A percentile compares a stretch with the other conserved stretches of the same genome.
phyloP scores from a whole-genome alignment of 2,329 filamentous ascomycete species.

The Aspergillus fischeri region DNA sequence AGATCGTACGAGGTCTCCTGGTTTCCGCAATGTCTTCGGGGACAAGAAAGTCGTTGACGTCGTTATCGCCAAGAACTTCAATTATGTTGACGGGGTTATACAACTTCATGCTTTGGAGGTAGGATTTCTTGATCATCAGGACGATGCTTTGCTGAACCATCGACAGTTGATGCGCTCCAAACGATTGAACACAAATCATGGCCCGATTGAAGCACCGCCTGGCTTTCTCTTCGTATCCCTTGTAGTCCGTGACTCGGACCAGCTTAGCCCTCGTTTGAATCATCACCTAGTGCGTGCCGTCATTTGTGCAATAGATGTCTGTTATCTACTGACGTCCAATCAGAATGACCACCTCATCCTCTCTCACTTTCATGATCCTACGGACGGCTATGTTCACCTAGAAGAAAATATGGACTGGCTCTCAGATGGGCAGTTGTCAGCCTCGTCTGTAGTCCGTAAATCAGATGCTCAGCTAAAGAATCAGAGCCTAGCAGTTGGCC shows the following conservation, averaged over 20 bases:
- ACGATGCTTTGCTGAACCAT: conserved; percentile 10
- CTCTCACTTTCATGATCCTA: conserved; percentile 74
- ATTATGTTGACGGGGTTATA: conserved; percentile 67
- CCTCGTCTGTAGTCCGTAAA: conserved; percentile 36
- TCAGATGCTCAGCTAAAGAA: conserved; percentile 16
- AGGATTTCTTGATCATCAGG: conserved; percentile 2
- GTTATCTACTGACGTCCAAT: neutral
- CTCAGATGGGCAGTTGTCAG: conserved; percentile 31
- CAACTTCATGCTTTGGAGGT: conserved; percentile 74
- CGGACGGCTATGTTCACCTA: conserved; percentile 69
- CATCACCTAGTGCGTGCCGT: conserved; percentile 37
- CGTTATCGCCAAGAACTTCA: conserved; percentile 75
- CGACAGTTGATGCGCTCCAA: conserved; percentile 72
- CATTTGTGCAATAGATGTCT: neutral
- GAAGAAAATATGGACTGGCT: conserved; percentile 54
- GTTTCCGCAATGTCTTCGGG: conserved; percentile 37
- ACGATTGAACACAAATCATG: conserved; percentile 71
- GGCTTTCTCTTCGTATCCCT: conserved; percentile 77
- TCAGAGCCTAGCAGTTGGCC: conserved; percentile 18
- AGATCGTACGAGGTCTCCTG: conserved; percentile 18
- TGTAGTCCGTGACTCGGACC: conserved; percentile 41
- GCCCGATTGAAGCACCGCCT: conserved; percentile 69
- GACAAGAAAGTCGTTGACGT: conserved; percentile 67
- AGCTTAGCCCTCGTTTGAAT: conserved; percentile 32
- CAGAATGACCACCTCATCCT: conserved; percentile 81